Evolutionary conservation across 2,329 filamentous ascomycete genomes (phyloP).

Genomic region (Zymoseptoria pseudotritici): DNA sequence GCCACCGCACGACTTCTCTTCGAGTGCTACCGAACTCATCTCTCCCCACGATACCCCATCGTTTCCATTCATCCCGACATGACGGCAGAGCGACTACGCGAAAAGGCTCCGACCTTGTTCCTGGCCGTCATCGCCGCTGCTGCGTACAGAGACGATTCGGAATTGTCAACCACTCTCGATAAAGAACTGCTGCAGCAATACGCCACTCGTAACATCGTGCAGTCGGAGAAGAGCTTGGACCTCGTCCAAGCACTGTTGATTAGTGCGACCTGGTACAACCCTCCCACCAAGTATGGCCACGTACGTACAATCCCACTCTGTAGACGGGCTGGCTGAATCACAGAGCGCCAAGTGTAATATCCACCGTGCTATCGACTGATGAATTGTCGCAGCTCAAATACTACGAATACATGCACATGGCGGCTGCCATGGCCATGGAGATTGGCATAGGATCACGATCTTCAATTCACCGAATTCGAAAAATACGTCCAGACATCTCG

Average conservation of each 20-base stretch:
- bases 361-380: neutral
- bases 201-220: constrained; percentile 42
- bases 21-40: constrained; percentile 51
- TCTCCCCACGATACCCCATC: constrained; percentile 55
- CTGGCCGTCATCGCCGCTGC: constrained; percentile 59
- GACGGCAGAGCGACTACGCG: constrained; percentile 50
- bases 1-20: constrained; percentile 51
- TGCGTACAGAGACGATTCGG: constrained; percentile 50
- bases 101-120: constrained; percentile 58
- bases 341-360: neutral
- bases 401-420: constrained; percentile 47
- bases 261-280: constrained; percentile 45
- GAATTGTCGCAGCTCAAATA: constrained; percentile 33
- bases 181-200: constrained; percentile 44
- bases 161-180: constrained; percentile 39
- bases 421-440: constrained; percentile 44
- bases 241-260: constrained; percentile 45
- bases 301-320: neutral
- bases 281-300: constrained; percentile 37
- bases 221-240: constrained; percentile 46
- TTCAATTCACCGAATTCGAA: neutral
- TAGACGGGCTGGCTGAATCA: neutral
- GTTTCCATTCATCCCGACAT: constrained; percentile 52
- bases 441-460: constrained; percentile 30
- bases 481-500: constrained; percentile 12